phyloP scores from a whole-genome alignment of 768 basidiomycete genomes.

The Trametes maxima region DNA sequence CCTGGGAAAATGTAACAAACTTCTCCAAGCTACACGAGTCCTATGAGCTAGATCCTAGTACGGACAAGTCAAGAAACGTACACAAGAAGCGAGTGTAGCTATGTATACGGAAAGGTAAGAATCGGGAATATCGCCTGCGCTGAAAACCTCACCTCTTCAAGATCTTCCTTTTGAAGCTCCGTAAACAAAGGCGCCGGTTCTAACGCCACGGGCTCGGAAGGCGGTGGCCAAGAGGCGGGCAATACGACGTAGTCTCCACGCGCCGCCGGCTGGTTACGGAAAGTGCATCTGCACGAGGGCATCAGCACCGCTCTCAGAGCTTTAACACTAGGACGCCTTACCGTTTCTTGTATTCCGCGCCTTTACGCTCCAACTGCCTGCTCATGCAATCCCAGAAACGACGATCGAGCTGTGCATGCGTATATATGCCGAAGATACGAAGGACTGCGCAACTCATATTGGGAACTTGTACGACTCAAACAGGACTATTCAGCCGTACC shows the following conservation, averaged over 20 bases:
- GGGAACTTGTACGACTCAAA: too few relatives aligned
- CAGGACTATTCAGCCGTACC: conserved; percentile 28
- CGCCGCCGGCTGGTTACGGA: conserved; percentile 39
- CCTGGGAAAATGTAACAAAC: conserved; percentile 35
- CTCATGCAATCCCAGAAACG: conserved; percentile 51
- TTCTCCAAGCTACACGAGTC: conserved; percentile 30
- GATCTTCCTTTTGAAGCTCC: conserved; percentile 47
- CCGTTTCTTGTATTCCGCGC: conserved; percentile 58
- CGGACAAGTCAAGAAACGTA: conserved; percentile 28
- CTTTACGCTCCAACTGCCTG: conserved; percentile 43
- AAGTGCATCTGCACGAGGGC: conserved; percentile 43
- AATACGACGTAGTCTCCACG: conserved; percentile 46
- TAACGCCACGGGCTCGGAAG: not conserved
- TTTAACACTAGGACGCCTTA: conserved; percentile 24
- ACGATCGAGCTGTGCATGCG: conserved; percentile 47
- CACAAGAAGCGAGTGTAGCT: conserved; percentile 65
- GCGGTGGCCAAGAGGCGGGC: conserved; percentile 56
- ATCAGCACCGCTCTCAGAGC: not conserved
- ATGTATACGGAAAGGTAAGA: not conserved
- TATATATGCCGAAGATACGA: conserved; percentile 53
- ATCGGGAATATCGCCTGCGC: not conserved
- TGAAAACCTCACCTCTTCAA: conserved; percentile 44
- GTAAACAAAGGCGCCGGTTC: conserved; percentile 12
- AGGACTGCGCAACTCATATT: conserved; percentile 37
- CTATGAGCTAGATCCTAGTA: not conserved